These are phyloP conservation scores for Piper longum DNA, from an alignment of 164 flowering plant genomes.

Conservation along the genomic window DNA sequence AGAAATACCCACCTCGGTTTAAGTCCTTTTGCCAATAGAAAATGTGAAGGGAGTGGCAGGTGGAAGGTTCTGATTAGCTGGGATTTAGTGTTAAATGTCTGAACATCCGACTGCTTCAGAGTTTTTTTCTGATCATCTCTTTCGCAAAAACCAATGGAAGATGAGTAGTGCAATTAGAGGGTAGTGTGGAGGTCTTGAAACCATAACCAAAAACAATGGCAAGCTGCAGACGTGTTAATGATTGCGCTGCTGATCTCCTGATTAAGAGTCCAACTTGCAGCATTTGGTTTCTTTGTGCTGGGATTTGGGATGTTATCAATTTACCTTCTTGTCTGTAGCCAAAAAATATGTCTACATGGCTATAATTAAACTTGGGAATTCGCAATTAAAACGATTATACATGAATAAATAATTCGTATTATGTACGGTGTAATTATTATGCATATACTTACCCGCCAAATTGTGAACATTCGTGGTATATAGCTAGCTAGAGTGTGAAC, in stretches of 20 bases:
- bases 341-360: no score
- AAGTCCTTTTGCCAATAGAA: background rate
- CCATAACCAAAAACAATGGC: background rate
- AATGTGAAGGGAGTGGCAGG: background rate
- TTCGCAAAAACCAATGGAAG: background rate
- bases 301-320: background rate
- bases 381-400: no score
- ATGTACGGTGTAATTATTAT: no score
- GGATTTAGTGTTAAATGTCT: background rate
- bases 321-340: background rate
- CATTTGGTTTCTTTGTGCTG: background rate
- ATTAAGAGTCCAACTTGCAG: background rate
- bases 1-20: background rate
- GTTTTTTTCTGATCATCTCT: background rate
- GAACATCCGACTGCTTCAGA: background rate
- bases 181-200: background rate
- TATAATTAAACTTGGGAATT: no score
- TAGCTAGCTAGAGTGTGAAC: no score
- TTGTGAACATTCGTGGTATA: no score
- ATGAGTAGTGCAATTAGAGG: background rate
- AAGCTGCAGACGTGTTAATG: background rate
- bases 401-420: no score
- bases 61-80: conserved; percentile 1
- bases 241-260: background rate
- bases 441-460: no score